phyloP scores from a whole-genome alignment of 2,329 filamentous ascomycete species.

The Erysiphe pulchra region DNA sequence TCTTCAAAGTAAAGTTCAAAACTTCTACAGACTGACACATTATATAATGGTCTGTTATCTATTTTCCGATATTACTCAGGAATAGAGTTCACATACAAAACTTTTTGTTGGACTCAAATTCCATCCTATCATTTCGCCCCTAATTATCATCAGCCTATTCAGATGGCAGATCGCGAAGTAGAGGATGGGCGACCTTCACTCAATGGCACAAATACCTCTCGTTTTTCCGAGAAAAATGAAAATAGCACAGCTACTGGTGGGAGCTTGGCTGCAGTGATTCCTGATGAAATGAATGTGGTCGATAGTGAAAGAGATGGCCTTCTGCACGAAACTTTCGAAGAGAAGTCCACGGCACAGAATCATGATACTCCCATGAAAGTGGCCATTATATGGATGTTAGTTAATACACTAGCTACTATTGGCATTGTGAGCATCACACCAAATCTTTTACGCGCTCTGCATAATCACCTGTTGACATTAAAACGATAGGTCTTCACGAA shows the following conservation, averaged over 20 bases:
- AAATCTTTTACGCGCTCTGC: background rate
- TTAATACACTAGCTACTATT: constrained; percentile 37
- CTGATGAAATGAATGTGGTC: constrained; percentile 16
- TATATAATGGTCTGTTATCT: background rate
- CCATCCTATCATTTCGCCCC: background rate
- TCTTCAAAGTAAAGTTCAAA: too few relatives aligned
- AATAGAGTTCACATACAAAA: background rate
- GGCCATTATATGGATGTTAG: constrained; percentile 27
- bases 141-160: background rate
- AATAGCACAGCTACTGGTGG: background rate
- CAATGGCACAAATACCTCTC: background rate
- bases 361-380: constrained; percentile 14
- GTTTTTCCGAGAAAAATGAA: background rate
- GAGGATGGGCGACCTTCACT: background rate
- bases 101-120: background rate
- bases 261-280: background rate
- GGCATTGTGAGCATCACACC: constrained; percentile 24
- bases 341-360: constrained; percentile 11
- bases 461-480: background rate
- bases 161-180: background rate
- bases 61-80: background rate
- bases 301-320: constrained; percentile 19
- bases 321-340: constrained; percentile 13
- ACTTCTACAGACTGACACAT: background rate
- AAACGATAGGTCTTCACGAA: constrained; percentile 29